Evolutionary conservation across 169 alveolate species (phyloP).

Genomic region (Plasmodium gonderi): DNA sequence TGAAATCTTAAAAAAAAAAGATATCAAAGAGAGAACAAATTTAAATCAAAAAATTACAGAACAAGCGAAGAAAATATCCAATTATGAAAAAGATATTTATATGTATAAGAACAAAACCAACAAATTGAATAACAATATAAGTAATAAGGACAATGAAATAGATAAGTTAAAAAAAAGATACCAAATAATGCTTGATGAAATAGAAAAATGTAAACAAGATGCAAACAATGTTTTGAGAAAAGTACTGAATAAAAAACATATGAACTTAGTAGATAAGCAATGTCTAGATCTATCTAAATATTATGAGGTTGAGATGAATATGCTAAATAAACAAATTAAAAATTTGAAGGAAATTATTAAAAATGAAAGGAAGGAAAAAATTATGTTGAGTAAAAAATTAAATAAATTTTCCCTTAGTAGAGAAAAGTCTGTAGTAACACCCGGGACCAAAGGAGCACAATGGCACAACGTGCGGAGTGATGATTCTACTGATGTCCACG

Average conservation of each 20-base stretch:
- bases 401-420: not conserved
- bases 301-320: conserved; percentile 44
- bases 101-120: conserved; percentile 58
- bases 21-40: conserved; percentile 31
- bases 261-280: conserved; percentile 46
- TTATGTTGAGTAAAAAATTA: conserved; percentile 25
- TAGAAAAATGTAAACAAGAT: conserved; percentile 62
- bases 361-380: conserved; percentile 57
- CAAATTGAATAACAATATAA: conserved; percentile 25
- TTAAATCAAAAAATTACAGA: conserved; percentile 41
- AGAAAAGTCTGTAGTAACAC: not conserved
- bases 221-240: conserved; percentile 27
- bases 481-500: not conserved
- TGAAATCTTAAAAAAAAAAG: conserved; percentile 27
- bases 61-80: conserved; percentile 25
- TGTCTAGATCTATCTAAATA: conserved; percentile 46
- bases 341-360: conserved; percentile 46
- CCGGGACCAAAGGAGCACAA: no score
- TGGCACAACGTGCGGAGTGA: no score
- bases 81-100: conserved; percentile 56
- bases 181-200: conserved; percentile 30
- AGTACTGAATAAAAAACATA: conserved; percentile 47
- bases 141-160: conserved; percentile 42
- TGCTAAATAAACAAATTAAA: conserved; percentile 34
- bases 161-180: conserved; percentile 49